These are phyloP conservation scores for Triangularia setosa DNA, from an alignment of 2,329 filamentous ascomycete genomes.

Conservation along the genomic window DNA sequence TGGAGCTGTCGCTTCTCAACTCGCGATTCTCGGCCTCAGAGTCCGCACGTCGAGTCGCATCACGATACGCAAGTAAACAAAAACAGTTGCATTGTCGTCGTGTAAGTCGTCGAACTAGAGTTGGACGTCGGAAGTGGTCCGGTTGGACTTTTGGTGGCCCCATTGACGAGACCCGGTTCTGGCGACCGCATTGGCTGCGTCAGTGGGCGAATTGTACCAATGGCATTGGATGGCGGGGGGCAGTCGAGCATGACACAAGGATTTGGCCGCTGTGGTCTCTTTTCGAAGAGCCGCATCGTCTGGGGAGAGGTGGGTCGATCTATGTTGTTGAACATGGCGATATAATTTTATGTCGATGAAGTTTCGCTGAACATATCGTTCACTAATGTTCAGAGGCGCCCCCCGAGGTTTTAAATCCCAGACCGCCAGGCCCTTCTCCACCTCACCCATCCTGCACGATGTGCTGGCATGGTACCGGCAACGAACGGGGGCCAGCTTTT, in stretches of 20 bases:
- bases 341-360: not conserved
- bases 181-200: slow-evolving; percentile 28
- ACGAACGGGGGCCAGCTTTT: slow-evolving; percentile 25
- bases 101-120: not conserved
- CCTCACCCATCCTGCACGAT: slow-evolving; percentile 29
- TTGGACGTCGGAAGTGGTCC: slow-evolving; percentile 13
- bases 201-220: slow-evolving; percentile 28
- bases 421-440: slow-evolving; percentile 28
- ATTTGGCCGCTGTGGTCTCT: slow-evolving; percentile 21
- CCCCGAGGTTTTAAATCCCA: slow-evolving; percentile 23
- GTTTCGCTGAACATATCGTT: not conserved
- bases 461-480: slow-evolving; percentile 1
- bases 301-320: slow-evolving; percentile 11
- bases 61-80: not conserved
- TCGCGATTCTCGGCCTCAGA: not conserved
- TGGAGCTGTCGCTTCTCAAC: not conserved
- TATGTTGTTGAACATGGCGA: slow-evolving; percentile 7
- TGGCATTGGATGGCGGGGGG: slow-evolving; percentile 22
- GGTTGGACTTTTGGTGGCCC: slow-evolving; percentile 21
- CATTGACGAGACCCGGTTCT: slow-evolving; percentile 22
- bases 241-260: slow-evolving; percentile 24
- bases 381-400: slow-evolving; percentile 4
- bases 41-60: not conserved
- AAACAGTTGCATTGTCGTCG: not conserved
- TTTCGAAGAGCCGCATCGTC: slow-evolving; percentile 29